Conservation (phyloP, 208 protist genomes). For the Wallacemonas sp. region DNA sequence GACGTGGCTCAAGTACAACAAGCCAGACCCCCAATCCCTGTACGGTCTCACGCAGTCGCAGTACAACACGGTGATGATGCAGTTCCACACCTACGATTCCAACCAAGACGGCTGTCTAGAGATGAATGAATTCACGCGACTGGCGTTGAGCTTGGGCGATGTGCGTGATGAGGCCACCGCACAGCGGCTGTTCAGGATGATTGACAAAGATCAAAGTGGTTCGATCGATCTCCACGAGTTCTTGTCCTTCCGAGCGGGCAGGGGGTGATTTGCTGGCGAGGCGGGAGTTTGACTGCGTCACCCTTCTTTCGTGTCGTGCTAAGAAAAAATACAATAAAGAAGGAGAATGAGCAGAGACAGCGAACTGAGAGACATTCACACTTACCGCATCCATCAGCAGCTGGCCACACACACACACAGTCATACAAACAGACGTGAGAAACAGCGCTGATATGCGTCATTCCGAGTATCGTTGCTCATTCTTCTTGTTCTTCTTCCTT, state of each 20-base stretch:
- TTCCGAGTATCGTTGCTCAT: too few relatives aligned
- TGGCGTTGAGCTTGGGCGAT: slow-evolving; percentile 54
- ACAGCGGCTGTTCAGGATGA: slow-evolving; percentile 51
- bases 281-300: too few relatives aligned
- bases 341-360: too few relatives aligned
- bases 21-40: slow-evolving; percentile 64
- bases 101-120: slow-evolving; percentile 69
- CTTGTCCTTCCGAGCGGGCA: slow-evolving; percentile 55
- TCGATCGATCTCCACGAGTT: slow-evolving; percentile 77
- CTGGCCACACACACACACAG: background rate
- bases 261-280: slow-evolving; percentile 11
- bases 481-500: background rate
- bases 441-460: too few relatives aligned
- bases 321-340: too few relatives aligned
- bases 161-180: slow-evolving; percentile 32
- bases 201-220: slow-evolving; percentile 51
- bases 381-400: background rate
- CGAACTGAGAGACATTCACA: background rate
- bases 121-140: slow-evolving; percentile 55
- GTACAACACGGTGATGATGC: slow-evolving; percentile 89
- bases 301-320: too few relatives aligned
- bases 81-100: slow-evolving; percentile 76
- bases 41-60: slow-evolving; percentile 79
- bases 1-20: slow-evolving; percentile 71
- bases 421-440: background rate